Evolutionary conservation across 257 asterid genomes (phyloP).

Genomic region (Haberlea rhodopensis): DNA sequence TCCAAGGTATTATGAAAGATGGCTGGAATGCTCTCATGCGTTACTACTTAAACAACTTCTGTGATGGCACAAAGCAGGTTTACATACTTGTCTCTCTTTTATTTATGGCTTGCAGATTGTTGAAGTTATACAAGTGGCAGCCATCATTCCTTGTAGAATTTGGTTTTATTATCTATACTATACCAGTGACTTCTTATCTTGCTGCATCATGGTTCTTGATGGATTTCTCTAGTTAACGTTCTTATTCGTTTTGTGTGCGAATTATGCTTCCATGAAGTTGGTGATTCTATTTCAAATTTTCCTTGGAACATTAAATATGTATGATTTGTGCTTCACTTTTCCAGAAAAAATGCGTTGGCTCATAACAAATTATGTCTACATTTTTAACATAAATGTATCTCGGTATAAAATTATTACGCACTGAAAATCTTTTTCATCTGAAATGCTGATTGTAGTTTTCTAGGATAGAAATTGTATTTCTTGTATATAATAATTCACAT

Average conservation of each 20-base stretch:
- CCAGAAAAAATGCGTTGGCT: neutral
- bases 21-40: conserved; percentile 71
- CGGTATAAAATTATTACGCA: neutral
- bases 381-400: neutral
- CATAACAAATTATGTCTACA: neutral
- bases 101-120: conserved; percentile 12
- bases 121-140: conserved; percentile 18
- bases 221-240: neutral
- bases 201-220: conserved; percentile 3
- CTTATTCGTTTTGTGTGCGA: neutral
- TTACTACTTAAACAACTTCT: conserved; percentile 85
- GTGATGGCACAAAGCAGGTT: conserved; percentile 95
- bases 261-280: neutral
- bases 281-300: neutral
- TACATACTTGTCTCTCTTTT: conserved; percentile 27
- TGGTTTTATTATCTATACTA: conserved; percentile 13
- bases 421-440: conserved; percentile 8
- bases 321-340: neutral
- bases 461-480: no score
- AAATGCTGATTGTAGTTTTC: no score
- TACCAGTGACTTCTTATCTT: conserved; percentile 1
- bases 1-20: conserved; percentile 68
- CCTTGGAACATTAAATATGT: conserved; percentile 3
- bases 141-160: conserved; percentile 1
- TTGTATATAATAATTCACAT: no score